Evolutionary conservation across 2,329 filamentous ascomycete genomes (phyloP), one percentile per base, ranked within the genome.

Genomic region (Chalaropsis thielavioides): DNA sequence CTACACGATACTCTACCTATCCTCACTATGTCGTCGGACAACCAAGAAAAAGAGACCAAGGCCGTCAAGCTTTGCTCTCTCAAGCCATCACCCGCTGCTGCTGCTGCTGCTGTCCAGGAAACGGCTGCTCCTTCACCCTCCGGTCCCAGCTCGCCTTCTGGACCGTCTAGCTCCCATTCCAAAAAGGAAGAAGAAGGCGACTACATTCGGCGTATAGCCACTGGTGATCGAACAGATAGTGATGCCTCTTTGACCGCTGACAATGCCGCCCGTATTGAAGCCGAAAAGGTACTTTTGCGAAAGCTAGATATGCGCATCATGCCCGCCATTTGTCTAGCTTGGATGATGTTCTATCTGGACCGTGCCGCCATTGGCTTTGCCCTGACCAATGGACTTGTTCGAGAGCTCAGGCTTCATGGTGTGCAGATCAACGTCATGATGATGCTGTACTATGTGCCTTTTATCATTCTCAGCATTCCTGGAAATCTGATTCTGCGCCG

Each of bases 331-430:
- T 68, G 67, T 40, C n/a, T 68, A 35, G 58, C 67, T 22, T 69
- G 68, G 66, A 63, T 67, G 60, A 19, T 67, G 13, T 66, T 69
- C 60, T 68, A 69, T 58, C 66, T 69, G 22, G 7, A 40, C 64
- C 80, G 79, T 73, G 67, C 68, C 5, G 69, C 69, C 31, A 68
- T 70, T 56, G 67, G 68, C 2, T 68, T 69, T 61, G 68, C 68
- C 11, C 66, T 68, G 61, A 70, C 88, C 8, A 78, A 86, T 62
- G 81, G 82, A 0, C 76, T 89, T 15, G 81, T 86, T 69, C 69
- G 75, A 0, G 81, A 85, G 69, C 72, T 87, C 1, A 71, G 75
- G 56, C 82, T 89, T 68, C 80, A 75, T 4, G 81, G 85, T 66
- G 74, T 78, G 64, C 82, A 88, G 70, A 89, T 87, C 72, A 81